Conservation (phyloP, 2,329 filamentous ascomycete species). For the Aspergillus nomiae region DNA sequence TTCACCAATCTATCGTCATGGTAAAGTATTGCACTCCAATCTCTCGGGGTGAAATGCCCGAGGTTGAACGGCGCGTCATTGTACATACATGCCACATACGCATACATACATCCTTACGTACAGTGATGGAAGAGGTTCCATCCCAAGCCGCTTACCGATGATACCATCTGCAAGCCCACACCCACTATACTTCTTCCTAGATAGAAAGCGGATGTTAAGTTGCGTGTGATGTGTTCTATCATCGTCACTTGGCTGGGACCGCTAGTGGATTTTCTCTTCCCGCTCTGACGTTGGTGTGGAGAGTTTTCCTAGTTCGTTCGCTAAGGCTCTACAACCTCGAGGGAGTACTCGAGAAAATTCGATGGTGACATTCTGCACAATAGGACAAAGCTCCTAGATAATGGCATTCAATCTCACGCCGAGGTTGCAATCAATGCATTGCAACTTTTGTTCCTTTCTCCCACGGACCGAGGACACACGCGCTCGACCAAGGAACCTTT, state of each 20-base stretch:
- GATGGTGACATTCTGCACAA: not conserved
- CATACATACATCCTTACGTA: not conserved
- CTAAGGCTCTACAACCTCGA: not conserved
- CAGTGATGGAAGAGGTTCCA: not conserved
- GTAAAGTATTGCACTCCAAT: not conserved
- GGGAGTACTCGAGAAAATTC: not conserved
- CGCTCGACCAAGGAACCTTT: not conserved
- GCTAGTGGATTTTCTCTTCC: not conserved
- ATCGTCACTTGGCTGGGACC: not conserved
- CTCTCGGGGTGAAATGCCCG: not conserved
- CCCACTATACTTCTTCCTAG: not conserved
- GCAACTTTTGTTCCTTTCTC: not conserved
- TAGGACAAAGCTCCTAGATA: not conserved
- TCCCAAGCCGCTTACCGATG: not conserved
- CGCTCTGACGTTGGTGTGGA: slow-evolving; percentile 4
- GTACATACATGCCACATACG: slow-evolving; percentile 1
- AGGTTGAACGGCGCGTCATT: not conserved
- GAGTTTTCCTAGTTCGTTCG: not conserved
- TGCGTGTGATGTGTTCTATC: slow-evolving; percentile 3
- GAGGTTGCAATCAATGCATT: not conserved
- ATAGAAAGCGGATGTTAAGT: not conserved
- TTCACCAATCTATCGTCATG: not conserved
- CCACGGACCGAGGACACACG: not conserved
- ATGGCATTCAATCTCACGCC: not conserved
- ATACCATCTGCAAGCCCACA: not conserved